These are phyloP conservation scores for Hemisphaericaspora subhashii DNA, from an alignment of 1,139 yeast species.

Conservation along the genomic window DNA sequence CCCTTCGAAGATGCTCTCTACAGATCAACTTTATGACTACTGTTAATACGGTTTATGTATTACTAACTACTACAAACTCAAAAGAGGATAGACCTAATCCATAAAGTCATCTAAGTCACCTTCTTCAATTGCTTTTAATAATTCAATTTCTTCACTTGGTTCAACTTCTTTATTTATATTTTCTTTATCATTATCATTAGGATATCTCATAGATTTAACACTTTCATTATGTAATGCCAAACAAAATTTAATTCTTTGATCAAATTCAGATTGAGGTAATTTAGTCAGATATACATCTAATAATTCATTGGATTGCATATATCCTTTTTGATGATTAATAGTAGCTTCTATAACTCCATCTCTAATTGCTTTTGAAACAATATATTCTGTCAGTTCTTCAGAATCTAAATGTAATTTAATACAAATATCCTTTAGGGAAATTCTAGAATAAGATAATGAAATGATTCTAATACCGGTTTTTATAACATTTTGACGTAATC, in stretches of 20 bases:
- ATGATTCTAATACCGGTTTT: constrained; percentile 96
- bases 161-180: constrained; percentile 29
- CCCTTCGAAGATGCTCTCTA: too few species aligned
- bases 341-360: constrained; percentile 98
- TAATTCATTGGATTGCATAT: constrained; percentile 86
- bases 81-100: constrained; percentile 27
- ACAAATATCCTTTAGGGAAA: constrained; percentile 87
- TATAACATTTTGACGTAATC: constrained; percentile 95
- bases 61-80: neutral
- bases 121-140: constrained; percentile 49
- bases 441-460: constrained; percentile 86
- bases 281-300: constrained; percentile 84
- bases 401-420: constrained; percentile 87
- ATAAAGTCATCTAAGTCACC: constrained; percentile 52
- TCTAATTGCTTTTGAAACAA: constrained; percentile 93
- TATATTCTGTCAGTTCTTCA: constrained; percentile 95
- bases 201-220: constrained; percentile 94
- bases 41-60: too few species aligned
- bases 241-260: constrained; percentile 92
- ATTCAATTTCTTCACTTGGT: constrained; percentile 42
- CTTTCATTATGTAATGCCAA: constrained; percentile 88
- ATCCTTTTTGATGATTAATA: constrained; percentile 88
- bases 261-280: constrained; percentile 85
- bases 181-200: constrained; percentile 46
- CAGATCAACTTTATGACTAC: too few species aligned